Conservation (phyloP, 257 asterid species). For the Nicotiana sylvestris region DNA sequence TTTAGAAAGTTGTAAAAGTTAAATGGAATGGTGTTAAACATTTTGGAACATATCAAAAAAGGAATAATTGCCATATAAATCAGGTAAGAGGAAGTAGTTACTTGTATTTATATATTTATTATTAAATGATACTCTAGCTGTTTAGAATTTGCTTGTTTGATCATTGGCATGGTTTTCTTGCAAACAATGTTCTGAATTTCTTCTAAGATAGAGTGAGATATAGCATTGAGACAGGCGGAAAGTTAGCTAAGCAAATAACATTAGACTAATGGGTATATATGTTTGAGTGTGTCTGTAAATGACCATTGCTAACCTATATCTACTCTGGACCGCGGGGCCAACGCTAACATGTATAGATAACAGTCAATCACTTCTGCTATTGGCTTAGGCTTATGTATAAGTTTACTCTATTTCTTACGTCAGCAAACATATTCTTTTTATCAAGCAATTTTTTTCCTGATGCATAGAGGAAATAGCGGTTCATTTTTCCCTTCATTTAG, state of each 20-base stretch:
- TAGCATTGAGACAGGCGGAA: neutral
- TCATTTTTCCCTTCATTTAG: neutral
- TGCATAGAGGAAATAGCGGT: neutral
- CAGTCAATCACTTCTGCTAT: neutral
- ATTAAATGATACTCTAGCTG: neutral
- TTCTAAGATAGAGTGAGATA: neutral
- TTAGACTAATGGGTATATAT: neutral
- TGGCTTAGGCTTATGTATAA: neutral
- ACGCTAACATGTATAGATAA: neutral
- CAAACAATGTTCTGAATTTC: neutral
- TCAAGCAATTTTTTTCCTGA: neutral
- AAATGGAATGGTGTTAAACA: neutral
- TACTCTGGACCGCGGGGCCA: neutral
- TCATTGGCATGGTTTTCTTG: neutral
- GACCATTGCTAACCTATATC: neutral
- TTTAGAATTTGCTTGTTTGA: neutral
- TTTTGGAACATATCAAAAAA: neutral
- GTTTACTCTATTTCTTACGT: neutral
- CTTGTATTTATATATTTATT: neutral
- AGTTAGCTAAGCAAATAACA: neutral
- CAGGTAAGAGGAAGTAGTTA: neutral
- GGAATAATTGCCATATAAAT: neutral
- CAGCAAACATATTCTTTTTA: neutral
- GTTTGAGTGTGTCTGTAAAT: neutral
- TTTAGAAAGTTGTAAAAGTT: neutral